A percentile compares a stretch with the other conserved stretches of the same genome.
phyloP scores from a whole-genome alignment of 306 rosid species.

The Elaeagnus macrophylla region DNA sequence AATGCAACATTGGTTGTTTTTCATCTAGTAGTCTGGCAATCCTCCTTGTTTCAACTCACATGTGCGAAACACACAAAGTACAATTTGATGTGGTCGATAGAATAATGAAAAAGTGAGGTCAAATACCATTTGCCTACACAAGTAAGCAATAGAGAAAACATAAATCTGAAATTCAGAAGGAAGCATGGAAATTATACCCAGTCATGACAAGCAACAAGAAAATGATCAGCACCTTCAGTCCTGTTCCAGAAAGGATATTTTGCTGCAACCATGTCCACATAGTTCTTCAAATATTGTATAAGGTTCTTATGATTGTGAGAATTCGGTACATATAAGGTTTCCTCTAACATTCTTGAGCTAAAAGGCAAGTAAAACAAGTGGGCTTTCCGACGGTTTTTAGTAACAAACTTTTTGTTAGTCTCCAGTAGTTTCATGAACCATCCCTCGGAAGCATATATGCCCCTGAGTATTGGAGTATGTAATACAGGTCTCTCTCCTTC shows the following conservation, averaged over 20 bases:
- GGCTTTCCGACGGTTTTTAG: conserved; percentile 54
- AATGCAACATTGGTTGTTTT: no score
- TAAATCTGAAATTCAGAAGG: conserved; percentile 8
- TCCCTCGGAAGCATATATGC: conserved; percentile 96
- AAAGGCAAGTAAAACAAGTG: conserved; percentile 92
- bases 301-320: conserved; percentile 66
- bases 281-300: conserved; percentile 49
- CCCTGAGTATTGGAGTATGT: conserved; percentile 59
- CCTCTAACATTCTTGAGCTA: conserved; percentile 74
- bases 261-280: conserved; percentile 42
- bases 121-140: no score
- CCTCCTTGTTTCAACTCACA: no score
- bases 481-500: conserved; percentile 81
- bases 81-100: neutral
- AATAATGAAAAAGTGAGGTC: neutral
- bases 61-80: no score
- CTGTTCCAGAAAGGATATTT: conserved; percentile 87
- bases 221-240: conserved; percentile 86
- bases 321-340: conserved; percentile 49
- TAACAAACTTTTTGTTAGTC: conserved; percentile 54
- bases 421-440: conserved; percentile 89
- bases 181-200: conserved; percentile 58
- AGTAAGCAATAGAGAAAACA: neutral
- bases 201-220: conserved; percentile 95
- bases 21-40: no score